phyloP scores from a whole-genome alignment of 2,329 filamentous ascomycete genomes.

The Talaromyces sp. region DNA sequence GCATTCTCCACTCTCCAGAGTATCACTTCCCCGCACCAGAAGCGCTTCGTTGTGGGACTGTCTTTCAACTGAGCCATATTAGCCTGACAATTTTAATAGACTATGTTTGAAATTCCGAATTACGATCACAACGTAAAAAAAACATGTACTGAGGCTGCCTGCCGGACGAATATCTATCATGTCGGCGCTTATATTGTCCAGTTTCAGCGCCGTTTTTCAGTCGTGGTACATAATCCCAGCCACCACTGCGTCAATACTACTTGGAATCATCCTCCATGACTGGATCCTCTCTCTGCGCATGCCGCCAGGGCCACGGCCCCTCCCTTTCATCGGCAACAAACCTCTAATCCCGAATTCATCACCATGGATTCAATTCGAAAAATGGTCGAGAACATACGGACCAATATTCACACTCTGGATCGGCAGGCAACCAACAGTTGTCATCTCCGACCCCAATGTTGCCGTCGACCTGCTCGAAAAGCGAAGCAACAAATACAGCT shows the following conservation, averaged over 20 bases:
- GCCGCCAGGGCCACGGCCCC: slow-evolving; percentile 21
- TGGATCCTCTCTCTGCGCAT: slow-evolving; percentile 22
- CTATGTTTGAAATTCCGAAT: neutral
- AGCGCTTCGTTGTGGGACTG: neutral
- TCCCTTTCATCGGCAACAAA: slow-evolving; percentile 23
- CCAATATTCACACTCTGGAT: slow-evolving; percentile 31
- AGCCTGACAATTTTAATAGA: no score
- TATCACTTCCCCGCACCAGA: neutral
- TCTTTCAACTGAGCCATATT: no score
- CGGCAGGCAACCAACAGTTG: slow-evolving; percentile 28
- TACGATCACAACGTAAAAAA: neutral
- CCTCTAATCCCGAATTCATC: slow-evolving; percentile 17
- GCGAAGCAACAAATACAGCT: slow-evolving; percentile 32
- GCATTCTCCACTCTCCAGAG: neutral
- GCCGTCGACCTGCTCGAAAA: slow-evolving; percentile 34
- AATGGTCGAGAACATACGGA: slow-evolving; percentile 30
- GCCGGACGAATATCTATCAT: neutral
- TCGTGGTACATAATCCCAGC: neutral
- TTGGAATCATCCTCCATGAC: slow-evolving; percentile 20
- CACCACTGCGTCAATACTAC: neutral
- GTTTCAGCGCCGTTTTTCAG: neutral
- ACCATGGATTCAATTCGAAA: slow-evolving; percentile 24
- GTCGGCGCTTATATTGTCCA: neutral
- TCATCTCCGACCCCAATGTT: slow-evolving; percentile 28
- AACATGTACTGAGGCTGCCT: neutral